These are phyloP conservation scores for Metschnikowia peoriensis DNA, from an alignment of 805 yeast species.

Conservation along the genomic window DNA sequence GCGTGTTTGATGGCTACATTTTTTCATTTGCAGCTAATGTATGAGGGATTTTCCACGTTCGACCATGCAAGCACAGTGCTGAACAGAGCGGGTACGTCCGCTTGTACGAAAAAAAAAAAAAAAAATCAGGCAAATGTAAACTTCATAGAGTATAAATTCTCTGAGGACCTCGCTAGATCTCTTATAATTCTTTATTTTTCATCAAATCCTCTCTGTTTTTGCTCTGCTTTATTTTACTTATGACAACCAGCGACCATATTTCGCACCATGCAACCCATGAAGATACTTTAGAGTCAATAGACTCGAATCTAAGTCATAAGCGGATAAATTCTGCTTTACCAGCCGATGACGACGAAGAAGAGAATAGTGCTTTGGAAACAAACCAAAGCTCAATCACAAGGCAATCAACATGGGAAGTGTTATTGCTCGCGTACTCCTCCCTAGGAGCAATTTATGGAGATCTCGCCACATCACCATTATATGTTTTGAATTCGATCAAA, in stretches of 20 bases:
- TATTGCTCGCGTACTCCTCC: conserved; percentile 41
- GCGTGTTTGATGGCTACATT: background rate
- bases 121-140: background rate
- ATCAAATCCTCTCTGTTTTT: background rate
- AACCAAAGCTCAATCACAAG: background rate
- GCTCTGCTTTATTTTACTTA: background rate
- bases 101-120: background rate
- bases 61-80: background rate
- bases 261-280: background rate
- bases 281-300: background rate
- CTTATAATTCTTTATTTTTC: background rate
- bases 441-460: conserved; percentile 67
- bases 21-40: conserved; percentile 5
- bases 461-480: conserved; percentile 60
- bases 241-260: background rate
- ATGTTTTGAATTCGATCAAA: conserved; percentile 40
- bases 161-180: background rate
- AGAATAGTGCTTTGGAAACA: conserved; percentile 3
- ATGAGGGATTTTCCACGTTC: conserved; percentile 11
- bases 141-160: background rate
- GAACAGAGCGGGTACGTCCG: background rate
- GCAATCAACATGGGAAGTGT: conserved; percentile 9
- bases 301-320: background rate
- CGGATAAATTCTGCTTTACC: background rate
- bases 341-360: conserved; percentile 5